These are phyloP conservation scores for Thielaviopsis ethacetica DNA, from an alignment of 2,329 filamentous ascomycete species.

Conservation along the genomic window DNA sequence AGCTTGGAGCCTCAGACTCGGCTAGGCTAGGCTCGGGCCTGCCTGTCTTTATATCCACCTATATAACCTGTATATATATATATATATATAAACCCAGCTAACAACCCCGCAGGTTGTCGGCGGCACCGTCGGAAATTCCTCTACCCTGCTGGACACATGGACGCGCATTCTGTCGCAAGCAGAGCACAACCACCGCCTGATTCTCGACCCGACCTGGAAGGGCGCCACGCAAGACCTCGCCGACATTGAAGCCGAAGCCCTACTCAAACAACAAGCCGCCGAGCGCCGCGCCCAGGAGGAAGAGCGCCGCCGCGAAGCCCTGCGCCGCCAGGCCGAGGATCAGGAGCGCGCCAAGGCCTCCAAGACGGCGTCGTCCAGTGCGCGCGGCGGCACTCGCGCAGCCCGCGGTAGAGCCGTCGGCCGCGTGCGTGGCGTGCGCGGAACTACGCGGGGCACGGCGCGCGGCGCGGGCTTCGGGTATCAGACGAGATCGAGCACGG, in stretches of 20 bases:
- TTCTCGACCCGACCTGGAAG: constrained; percentile 78
- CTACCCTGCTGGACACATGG: constrained; percentile 85
- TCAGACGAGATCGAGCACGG: constrained; percentile 17
- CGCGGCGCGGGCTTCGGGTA: constrained; percentile 14
- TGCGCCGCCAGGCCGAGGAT: constrained; percentile 45
- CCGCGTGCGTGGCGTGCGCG: background rate
- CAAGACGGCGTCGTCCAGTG: constrained; percentile 15
- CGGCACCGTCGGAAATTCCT: constrained; percentile 71
- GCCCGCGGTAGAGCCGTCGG: background rate
- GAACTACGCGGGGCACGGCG: background rate
- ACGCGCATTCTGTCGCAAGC: constrained; percentile 91
- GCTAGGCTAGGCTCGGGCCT: background rate
- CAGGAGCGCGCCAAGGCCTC: constrained; percentile 29
- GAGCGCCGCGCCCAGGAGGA: constrained; percentile 65
- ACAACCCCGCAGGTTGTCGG: constrained; percentile 52
- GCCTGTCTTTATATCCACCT: too few species aligned
- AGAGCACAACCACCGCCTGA: constrained; percentile 87
- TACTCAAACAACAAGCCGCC: constrained; percentile 56
- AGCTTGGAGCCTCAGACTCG: background rate
- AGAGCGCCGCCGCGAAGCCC: constrained; percentile 58
- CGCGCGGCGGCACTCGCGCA: constrained; percentile 13
- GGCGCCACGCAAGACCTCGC: constrained; percentile 72
- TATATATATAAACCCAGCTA: too few species aligned
- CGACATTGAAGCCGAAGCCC: constrained; percentile 70
- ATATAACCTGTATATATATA: too few species aligned